These are phyloP conservation scores for Auricularia auricula-judae DNA, from an alignment of 768 basidiomycete genomes.

Conservation along the genomic window DNA sequence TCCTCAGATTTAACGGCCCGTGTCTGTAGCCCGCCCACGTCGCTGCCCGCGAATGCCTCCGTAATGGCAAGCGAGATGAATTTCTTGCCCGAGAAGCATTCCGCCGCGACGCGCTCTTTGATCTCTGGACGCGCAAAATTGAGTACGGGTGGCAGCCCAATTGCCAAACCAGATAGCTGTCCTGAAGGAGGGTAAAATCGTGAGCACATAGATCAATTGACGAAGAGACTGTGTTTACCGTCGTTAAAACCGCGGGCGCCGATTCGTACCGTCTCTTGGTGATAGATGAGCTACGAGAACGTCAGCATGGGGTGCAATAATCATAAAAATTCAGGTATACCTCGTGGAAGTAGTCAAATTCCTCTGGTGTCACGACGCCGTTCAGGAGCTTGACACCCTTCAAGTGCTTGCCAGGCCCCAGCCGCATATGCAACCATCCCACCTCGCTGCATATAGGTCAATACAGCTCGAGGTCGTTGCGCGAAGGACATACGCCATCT, in stretches of 20 bases:
- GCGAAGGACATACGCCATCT: slow-evolving; percentile 51
- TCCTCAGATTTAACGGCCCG: slow-evolving; percentile 67
- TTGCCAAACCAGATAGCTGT: slow-evolving; percentile 35
- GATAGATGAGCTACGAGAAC: slow-evolving; percentile 50
- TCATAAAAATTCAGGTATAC: neutral
- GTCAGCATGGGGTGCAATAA: neutral
- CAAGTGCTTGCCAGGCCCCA: slow-evolving; percentile 85
- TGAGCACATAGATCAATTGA: slow-evolving; percentile 4
- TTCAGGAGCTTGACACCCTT: slow-evolving; percentile 66
- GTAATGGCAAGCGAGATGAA: slow-evolving; percentile 84
- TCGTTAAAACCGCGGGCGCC: slow-evolving; percentile 83
- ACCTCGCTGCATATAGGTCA: slow-evolving; percentile 38
- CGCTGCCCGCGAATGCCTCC: slow-evolving; percentile 88
- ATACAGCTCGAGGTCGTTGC: neutral
- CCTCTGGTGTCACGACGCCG: slow-evolving; percentile 65
- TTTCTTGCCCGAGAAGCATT: slow-evolving; percentile 62
- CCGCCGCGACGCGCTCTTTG: slow-evolving; percentile 60
- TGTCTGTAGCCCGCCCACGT: slow-evolving; percentile 76
- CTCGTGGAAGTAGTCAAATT: slow-evolving; percentile 17
- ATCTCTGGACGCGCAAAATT: slow-evolving; percentile 73
- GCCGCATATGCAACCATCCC: slow-evolving; percentile 79
- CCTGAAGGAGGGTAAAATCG: neutral
- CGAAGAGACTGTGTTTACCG: slow-evolving; percentile 58
- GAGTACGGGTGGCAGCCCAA: slow-evolving; percentile 80
- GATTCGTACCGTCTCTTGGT: slow-evolving; percentile 72